A percentile compares a stretch with the other conserved stretches of the same genome.
Evolutionary conservation across 2,329 filamentous ascomycete genomes (phyloP).

Genomic region (Claviceps fusiformis): DNA sequence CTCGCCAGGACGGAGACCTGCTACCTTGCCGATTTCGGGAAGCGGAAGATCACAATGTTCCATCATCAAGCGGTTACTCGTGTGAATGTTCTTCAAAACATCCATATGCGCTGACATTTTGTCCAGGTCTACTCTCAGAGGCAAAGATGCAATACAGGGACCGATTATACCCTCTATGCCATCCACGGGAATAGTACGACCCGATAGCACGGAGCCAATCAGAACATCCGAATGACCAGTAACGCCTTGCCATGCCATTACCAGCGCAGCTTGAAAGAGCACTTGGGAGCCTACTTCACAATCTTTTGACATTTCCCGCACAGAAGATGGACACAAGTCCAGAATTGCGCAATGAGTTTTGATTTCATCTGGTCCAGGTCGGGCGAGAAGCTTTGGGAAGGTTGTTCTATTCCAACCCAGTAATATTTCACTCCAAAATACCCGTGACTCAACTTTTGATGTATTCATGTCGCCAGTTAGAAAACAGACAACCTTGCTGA

Average conservation of each 20-base stretch:
- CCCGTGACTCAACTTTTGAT: slow-evolving; percentile 28
- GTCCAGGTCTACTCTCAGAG: slow-evolving; percentile 50
- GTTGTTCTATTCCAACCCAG: slow-evolving; percentile 36
- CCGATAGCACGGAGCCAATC: slow-evolving; percentile 71
- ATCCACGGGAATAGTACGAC: slow-evolving; percentile 57
- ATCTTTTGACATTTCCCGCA: slow-evolving; percentile 21
- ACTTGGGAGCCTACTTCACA: slow-evolving; percentile 49
- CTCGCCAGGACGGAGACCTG: slow-evolving; percentile 38
- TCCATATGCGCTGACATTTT: slow-evolving; percentile 40
- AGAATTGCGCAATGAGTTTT: slow-evolving; percentile 4
- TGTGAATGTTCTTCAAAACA: slow-evolving; percentile 50
- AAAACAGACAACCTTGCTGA: slow-evolving; percentile 42
- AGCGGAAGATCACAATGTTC: slow-evolving; percentile 51
- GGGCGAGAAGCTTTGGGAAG: slow-evolving; percentile 37
- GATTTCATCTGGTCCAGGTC: slow-evolving; percentile 7
- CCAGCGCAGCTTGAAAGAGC: slow-evolving; percentile 61
- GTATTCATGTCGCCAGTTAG: slow-evolving; percentile 18
- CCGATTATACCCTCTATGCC: slow-evolving; percentile 63
- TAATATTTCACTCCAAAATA: slow-evolving; percentile 61
- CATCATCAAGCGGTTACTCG: slow-evolving; percentile 51
- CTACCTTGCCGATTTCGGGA: slow-evolving; percentile 52
- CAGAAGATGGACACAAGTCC: slow-evolving; percentile 7
- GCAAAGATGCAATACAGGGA: slow-evolving; percentile 66
- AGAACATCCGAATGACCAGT: slow-evolving; percentile 51
- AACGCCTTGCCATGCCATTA: slow-evolving; percentile 52